Conservation (phyloP, 495 filamentous ascomycete species). For the Talaromyces thailandensis region DNA sequence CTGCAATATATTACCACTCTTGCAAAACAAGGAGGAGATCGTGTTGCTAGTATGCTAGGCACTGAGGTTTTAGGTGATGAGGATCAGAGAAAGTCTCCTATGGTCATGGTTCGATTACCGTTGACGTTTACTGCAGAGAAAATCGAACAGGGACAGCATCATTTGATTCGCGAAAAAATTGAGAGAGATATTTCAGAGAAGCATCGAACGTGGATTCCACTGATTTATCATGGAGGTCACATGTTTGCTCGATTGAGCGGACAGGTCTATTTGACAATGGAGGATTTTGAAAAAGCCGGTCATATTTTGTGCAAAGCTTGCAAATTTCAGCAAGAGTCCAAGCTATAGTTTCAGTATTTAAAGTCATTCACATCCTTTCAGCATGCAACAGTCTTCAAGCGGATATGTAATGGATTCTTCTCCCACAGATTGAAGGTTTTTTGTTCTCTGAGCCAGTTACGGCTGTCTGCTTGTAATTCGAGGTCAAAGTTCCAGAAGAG, state of each 20-base stretch:
- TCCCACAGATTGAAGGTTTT: conserved; percentile 24
- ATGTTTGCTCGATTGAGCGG: conserved; percentile 62
- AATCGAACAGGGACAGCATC: conserved; percentile 16
- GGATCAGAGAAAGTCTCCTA: conserved; percentile 22
- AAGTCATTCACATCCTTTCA: background rate
- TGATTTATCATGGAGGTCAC: conserved; percentile 43
- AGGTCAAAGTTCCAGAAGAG: conserved; percentile 13
- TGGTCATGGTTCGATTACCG: conserved; percentile 63
- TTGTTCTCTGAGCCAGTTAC: conserved; percentile 7
- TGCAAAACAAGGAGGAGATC: conserved; percentile 42
- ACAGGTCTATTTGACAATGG: conserved; percentile 64
- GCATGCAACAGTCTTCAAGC: conserved; percentile 8
- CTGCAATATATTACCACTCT: conserved; percentile 41
- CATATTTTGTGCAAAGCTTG: conserved; percentile 47
- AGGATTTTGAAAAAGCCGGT: conserved; percentile 63
- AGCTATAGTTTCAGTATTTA: background rate
- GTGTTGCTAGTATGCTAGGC: conserved; percentile 48
- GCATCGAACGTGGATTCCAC: conserved; percentile 54
- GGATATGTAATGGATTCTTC: conserved; percentile 19
- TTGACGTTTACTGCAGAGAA: conserved; percentile 24
- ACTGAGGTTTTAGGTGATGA: conserved; percentile 47
- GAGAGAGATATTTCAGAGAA: conserved; percentile 41
- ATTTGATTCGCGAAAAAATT: conserved; percentile 44
- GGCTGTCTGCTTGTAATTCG: background rate
- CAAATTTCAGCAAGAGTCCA: conserved; percentile 23